phyloP scores from a whole-genome alignment of 2,329 filamentous ascomycete genomes.

The Phaeoacremonium minimum region DNA sequence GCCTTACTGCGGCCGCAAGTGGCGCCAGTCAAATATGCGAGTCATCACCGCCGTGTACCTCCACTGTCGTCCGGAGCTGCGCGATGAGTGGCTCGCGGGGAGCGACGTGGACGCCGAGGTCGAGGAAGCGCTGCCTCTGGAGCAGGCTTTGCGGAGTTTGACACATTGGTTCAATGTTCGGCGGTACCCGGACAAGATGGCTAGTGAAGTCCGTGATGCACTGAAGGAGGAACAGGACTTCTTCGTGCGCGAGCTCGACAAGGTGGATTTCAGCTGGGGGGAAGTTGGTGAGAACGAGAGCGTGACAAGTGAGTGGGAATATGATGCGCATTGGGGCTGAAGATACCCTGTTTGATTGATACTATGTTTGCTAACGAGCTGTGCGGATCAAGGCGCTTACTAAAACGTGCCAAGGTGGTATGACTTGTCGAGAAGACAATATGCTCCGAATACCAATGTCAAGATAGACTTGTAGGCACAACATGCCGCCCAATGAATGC shows the following conservation, averaged over 20 bases:
- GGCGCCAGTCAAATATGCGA: conserved; percentile 97
- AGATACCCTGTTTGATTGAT: not conserved
- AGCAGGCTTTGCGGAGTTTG: conserved; percentile 82
- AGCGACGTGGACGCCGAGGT: conserved; percentile 91
- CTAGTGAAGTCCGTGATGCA: conserved; percentile 48
- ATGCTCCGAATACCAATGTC: no score
- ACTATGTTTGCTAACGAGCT: not conserved
- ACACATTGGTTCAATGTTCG: conserved; percentile 94
- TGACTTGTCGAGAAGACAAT: no score
- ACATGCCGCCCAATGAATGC: no score
- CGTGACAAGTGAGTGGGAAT: conserved; percentile 17
- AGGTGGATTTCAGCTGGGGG: conserved; percentile 53
- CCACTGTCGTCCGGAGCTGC: conserved; percentile 84
- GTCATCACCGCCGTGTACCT: conserved; percentile 97
- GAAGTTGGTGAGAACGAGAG: conserved; percentile 30
- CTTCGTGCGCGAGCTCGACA: conserved; percentile 73
- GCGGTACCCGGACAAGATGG: conserved; percentile 76
- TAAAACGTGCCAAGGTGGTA: no score
- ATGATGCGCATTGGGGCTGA: conserved; percentile 9
- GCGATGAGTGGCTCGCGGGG: conserved; percentile 92
- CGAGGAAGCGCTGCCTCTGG: conserved; percentile 84
- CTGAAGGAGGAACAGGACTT: conserved; percentile 74
- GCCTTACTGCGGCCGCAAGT: conserved; percentile 95
- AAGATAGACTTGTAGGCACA: no score
- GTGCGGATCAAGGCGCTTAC: no score